Evolutionary conservation across 192 early-diverging fungal species (phyloP).

Genomic region (Haplosporangium gracile): DNA sequence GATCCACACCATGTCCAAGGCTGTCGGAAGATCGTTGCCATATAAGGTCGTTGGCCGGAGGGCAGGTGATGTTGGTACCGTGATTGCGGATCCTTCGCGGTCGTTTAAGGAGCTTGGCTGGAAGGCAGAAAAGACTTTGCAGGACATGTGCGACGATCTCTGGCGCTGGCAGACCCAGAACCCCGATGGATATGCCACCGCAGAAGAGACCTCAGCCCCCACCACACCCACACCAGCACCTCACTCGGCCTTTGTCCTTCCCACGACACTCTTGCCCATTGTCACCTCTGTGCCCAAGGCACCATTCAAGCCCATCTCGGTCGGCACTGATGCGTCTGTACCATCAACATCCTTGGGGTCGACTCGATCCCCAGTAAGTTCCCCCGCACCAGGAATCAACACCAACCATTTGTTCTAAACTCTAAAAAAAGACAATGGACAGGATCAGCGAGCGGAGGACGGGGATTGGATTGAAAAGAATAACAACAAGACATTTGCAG

Average conservation of each 20-base stretch:
- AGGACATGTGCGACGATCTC: conserved; percentile 69
- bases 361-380: conserved; percentile 14
- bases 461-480: neutral
- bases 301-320: conserved; percentile 4
- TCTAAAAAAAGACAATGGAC: neutral
- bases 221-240: conserved; percentile 34
- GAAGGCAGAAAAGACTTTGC: conserved; percentile 54
- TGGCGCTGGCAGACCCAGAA: conserved; percentile 70
- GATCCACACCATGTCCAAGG: conserved; percentile 79
- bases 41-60: conserved; percentile 76
- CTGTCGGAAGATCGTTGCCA: conserved; percentile 86
- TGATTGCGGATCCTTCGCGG: conserved; percentile 80
- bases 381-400: conserved; percentile 36
- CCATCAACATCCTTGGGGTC: neutral
- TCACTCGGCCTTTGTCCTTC: conserved; percentile 21
- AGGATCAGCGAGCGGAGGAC: neutral
- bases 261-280: conserved; percentile 37
- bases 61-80: conserved; percentile 86
- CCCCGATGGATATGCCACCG: conserved; percentile 60
- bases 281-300: conserved; percentile 23
- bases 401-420: conserved; percentile 20
- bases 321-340: neutral
- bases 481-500: no score
- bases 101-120: conserved; percentile 52
- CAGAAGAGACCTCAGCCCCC: conserved; percentile 21